Base-by-base conservation (phyloP, 164 flowering plant genomes). In the Vitis cinerea region DNA sequence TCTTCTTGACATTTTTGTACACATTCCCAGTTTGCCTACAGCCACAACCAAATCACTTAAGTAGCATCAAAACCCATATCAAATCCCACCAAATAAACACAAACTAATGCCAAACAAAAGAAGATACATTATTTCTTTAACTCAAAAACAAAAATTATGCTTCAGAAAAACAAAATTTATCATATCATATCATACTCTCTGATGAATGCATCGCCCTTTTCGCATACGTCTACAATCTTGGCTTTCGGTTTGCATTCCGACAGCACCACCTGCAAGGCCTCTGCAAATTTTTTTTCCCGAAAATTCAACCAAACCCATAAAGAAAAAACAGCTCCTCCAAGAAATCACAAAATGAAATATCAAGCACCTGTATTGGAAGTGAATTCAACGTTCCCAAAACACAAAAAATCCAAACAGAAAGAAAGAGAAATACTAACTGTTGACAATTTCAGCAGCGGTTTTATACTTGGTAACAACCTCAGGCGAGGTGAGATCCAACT, bases 381-480 rank as follows among this genome's bases (percentile, higher is more conserved):
- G 7, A 37, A 4, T 37, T 6, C 44, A 37, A 37, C 2, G 6
- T 3, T 37, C 2, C 27, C 27, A 23, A 23, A 23, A 23, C 27
- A 23, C 27, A 23, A 23, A 23, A 23, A 23, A 23, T 37, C 44
- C 44, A 37, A 37, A 37, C 44, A 37, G 7, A 37, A 6, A 6
- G 0, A 37, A 37, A 37, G 54, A 50, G 59, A 23, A 15, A 37
- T 37, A 59, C 4, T 76, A 64, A 90, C 97, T 89, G 81, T 93
- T 93, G 50, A 89, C 77, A 65, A 91, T 90, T 75, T 93, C 97
- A 10, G 98, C 93, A 8, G 97, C 98, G 74, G 78, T 84, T 74
- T 93, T 93, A 86, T 93, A 93, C 71, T 93, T 93, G 73, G 93
- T 91, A 67, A 93, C 98, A 29, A 93, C 98, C 60, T 90, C 96